A percentile compares a stretch with the other conserved stretches of the same genome.
Evolutionary conservation across 495 filamentous ascomycete genomes (phyloP).

Genomic region (Tuber borchii): DNA sequence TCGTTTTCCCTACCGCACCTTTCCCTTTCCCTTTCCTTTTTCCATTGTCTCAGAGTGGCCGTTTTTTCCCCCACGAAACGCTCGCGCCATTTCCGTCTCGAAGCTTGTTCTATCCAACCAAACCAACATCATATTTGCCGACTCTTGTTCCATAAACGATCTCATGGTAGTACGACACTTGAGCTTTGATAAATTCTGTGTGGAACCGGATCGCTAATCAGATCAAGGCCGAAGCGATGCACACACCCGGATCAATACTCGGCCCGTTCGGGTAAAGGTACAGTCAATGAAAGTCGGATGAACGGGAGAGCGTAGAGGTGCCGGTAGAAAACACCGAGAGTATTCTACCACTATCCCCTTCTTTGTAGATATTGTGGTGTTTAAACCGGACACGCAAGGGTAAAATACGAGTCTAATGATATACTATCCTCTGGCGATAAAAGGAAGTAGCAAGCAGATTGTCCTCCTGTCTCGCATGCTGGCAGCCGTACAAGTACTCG

Average conservation of each 20-base stretch:
- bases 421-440: not conserved
- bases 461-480: not conserved
- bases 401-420: not conserved
- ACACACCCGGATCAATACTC: not conserved
- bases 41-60: not conserved
- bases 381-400: not conserved
- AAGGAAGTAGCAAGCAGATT: not conserved
- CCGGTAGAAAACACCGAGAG: not conserved
- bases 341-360: not conserved
- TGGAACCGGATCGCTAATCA: not conserved
- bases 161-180: not conserved
- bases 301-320: not conserved
- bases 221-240: not conserved
- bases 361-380: not conserved
- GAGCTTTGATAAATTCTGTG: not conserved
- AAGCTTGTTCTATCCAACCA: not conserved
- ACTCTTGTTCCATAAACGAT: not conserved
- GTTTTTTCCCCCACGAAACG: not conserved
- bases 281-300: not conserved
- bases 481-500: not conserved
- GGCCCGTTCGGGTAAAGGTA: not conserved
- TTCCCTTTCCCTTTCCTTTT: conserved; percentile 3
- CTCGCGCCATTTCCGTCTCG: not conserved
- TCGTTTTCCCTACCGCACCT: not conserved
- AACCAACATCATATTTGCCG: not conserved